A percentile compares a stretch with the other conserved stretches of the same genome.
phyloP scores from a whole-genome alignment of 2,329 filamentous ascomycete genomes.

The Trichophyton benhamiae region DNA sequence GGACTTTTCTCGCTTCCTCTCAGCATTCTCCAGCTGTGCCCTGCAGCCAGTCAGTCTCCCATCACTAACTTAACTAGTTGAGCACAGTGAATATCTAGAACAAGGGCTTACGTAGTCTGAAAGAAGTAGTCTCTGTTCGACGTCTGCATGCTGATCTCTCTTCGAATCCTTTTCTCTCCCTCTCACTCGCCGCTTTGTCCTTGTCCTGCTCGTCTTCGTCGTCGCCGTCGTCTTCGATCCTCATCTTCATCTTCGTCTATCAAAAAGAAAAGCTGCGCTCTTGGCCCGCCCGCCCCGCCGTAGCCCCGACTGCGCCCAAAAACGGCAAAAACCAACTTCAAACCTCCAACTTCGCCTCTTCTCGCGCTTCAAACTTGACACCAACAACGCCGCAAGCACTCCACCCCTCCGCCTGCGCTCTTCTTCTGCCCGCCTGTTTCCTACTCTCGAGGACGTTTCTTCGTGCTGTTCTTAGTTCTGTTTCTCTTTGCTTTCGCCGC shows the following conservation, averaged over 20 bases:
- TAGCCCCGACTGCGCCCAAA: conserved; percentile 19
- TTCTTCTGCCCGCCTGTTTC: neutral
- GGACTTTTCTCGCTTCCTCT: conserved; percentile 56
- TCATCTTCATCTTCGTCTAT: neutral
- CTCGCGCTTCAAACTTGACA: conserved; percentile 8
- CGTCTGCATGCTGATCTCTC: conserved; percentile 48
- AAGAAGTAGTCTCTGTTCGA: conserved; percentile 75
- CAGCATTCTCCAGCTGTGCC: conserved; percentile 38
- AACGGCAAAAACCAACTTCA: conserved; percentile 9
- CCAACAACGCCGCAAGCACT: conserved; percentile 11
- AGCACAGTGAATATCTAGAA: conserved; percentile 9
- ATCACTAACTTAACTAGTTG: neutral
- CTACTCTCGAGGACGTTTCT: neutral
- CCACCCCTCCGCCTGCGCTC: neutral
- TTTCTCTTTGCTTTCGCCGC: conserved; percentile 12
- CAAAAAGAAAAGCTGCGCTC: neutral
- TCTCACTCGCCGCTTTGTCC: neutral
- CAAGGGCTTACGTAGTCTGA: conserved; percentile 61
- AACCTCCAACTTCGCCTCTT: conserved; percentile 5
- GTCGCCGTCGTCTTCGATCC: neutral
- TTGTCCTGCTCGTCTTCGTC: neutral
- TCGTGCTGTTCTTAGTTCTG: neutral
- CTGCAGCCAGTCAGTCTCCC: conserved; percentile 21
- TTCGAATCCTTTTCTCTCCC: neutral
- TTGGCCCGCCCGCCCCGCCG: conserved; percentile 14